These are phyloP conservation scores for Cyclocybe aegerita DNA, from an alignment of 768 basidiomycete genomes.

Conservation along the genomic window DNA sequence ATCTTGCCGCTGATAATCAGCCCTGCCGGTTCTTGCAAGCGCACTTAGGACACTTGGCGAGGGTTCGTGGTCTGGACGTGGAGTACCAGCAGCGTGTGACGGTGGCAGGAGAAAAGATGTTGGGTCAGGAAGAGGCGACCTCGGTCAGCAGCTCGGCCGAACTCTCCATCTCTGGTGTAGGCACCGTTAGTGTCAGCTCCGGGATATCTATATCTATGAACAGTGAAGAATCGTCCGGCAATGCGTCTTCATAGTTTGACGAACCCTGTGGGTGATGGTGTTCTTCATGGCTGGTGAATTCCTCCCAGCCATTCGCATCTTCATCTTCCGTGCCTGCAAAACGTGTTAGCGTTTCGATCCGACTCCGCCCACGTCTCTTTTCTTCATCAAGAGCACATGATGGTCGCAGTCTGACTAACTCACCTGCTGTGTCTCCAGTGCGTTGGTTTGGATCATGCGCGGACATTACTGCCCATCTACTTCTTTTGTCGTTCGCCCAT, in stretches of 20 bases:
- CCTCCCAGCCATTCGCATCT: background rate
- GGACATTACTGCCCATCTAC: constrained; percentile 1
- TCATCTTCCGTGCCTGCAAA: constrained; percentile 6
- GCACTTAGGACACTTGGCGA: background rate
- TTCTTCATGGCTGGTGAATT: constrained; percentile 7
- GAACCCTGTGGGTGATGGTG: background rate
- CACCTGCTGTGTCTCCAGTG: constrained; percentile 14
- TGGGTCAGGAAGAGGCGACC: background rate
- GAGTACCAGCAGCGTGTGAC: too few species aligned
- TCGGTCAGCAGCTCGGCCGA: constrained; percentile 9
- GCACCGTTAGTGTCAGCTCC: constrained; percentile 29
- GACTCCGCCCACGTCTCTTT: background rate
- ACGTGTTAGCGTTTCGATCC: background rate
- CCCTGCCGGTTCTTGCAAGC: background rate
- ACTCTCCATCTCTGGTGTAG: constrained; percentile 28
- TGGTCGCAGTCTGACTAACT: background rate
- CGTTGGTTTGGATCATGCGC: constrained; percentile 6
- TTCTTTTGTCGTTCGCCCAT: constrained; percentile 7
- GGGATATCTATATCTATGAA: constrained; percentile 14
- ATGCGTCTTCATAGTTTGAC: too few species aligned
- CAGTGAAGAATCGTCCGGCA: too few species aligned
- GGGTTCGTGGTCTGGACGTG: too few species aligned
- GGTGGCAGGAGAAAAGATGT: too few species aligned
- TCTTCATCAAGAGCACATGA: background rate
- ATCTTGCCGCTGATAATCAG: background rate